These are phyloP conservation scores for Cordyceps pruinosa DNA, from an alignment of 2,329 filamentous ascomycete genomes.

Conservation along the genomic window DNA sequence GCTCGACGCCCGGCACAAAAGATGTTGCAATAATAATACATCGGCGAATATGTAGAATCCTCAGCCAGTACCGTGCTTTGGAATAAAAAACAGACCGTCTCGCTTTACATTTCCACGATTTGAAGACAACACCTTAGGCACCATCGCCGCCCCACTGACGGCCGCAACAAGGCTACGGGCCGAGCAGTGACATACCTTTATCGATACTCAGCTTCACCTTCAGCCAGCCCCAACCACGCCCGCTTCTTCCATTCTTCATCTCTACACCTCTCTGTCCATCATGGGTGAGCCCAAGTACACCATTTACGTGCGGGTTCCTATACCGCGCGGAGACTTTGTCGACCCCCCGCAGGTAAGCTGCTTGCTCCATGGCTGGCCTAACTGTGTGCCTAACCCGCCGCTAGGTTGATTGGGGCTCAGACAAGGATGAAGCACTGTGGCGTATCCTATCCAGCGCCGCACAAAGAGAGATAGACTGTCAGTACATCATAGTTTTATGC, in stretches of 20 bases:
- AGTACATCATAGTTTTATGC: slow-evolving; percentile 17
- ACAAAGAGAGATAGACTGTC: slow-evolving; percentile 84
- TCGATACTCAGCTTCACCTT: slow-evolving; percentile 6
- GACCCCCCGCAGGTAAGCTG: slow-evolving; percentile 74
- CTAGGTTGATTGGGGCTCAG: slow-evolving; percentile 79
- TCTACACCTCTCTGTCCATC: slow-evolving; percentile 1
- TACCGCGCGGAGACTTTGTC: slow-evolving; percentile 77
- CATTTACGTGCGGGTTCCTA: slow-evolving; percentile 84
- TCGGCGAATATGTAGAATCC: too few relatives aligned
- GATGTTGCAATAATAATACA: too few relatives aligned
- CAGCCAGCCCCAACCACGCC: background rate
- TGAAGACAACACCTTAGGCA: too few relatives aligned
- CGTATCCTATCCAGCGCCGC: slow-evolving; percentile 76
- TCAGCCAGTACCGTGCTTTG: too few relatives aligned
- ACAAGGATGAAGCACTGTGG: slow-evolving; percentile 86
- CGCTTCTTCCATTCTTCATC: slow-evolving; percentile 6
- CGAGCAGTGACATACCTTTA: slow-evolving; percentile 4
- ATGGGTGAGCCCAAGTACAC: slow-evolving; percentile 57
- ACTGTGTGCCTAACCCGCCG: slow-evolving; percentile 19
- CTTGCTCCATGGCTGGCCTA: slow-evolving; percentile 8
- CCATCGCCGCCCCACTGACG: background rate
- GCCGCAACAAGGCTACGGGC: background rate
- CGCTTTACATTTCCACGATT: background rate
- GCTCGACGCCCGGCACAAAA: too few relatives aligned
- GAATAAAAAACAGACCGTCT: too few relatives aligned